Evolutionary conservation across 176 grass and related monocot genomes (phyloP), one percentile per base, ranked within the genome.

Genomic region (Lolium multiflorum): DNA sequence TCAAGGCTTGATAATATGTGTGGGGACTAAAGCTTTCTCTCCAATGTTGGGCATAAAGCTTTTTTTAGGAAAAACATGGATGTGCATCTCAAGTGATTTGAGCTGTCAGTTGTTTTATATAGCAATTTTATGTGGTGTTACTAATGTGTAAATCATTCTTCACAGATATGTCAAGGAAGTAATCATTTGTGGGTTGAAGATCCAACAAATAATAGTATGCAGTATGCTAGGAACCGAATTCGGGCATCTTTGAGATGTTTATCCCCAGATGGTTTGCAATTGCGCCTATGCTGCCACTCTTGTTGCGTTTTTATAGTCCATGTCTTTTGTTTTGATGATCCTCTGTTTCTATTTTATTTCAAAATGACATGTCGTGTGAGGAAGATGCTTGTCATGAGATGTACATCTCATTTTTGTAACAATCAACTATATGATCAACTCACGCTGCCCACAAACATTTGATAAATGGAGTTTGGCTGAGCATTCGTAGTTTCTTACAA

Each of bases 141-240:
- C 37, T 88, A 25, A 91, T 72, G 67, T 24, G 16, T 50, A 73
- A 70, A 8, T 83, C 12, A 71, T 79, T 81, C 18, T 71, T 39
- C 81, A 35, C 83, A 98, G 96, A 95, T 98, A 89, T 98, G 96
- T 90, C 71, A 81, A 89, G 88, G 78, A 84, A 89, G 80, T 81
- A 86, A 98, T 88, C 69, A 89, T 82, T 66, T 84, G 18, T 98
- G 93, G 93, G 96, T 98, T 56, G 96, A 98, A 89, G 96, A 98
- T 92, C 96, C 93, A 86, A 94, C 96, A 84, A 98, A 98, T 82
- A 89, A 86, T 80, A 98, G 75, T 83, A 80, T 77, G 82, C 6
- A 91, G 28, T 98, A 92, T 85, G 86, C 65, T 60, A 89, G 96
- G 81, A 98, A 98, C 70, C 85, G 91, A 78, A 98, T 98, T 84